Percentiles rank a stretch among this genome's conserved stretches.
Evolutionary conservation across 1,284 basidiomycete genomes (phyloP).

Genomic region (Pseudozyma tsukubaensis): DNA sequence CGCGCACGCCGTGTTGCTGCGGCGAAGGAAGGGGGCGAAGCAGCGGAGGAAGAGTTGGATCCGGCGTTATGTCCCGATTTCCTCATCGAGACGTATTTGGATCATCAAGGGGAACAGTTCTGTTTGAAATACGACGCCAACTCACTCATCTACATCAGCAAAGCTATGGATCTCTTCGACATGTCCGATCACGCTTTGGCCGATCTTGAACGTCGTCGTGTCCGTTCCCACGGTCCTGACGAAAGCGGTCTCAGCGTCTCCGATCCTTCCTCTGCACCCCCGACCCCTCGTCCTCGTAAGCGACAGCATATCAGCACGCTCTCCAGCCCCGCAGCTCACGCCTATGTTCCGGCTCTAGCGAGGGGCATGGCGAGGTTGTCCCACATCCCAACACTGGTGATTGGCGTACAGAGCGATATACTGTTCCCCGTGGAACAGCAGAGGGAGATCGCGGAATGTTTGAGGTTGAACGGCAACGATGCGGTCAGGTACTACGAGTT

Average conservation of each 20-base stretch:
- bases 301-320: slow-evolving; percentile 74
- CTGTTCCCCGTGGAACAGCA: slow-evolving; percentile 98
- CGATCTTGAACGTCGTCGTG: slow-evolving; percentile 72
- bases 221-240: slow-evolving; percentile 40
- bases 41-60: slow-evolving; percentile 43
- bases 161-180: slow-evolving; percentile 99
- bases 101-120: slow-evolving; percentile 88
- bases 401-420: slow-evolving; percentile 97
- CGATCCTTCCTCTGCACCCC: slow-evolving; percentile 17
- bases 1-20: slow-evolving; percentile 74
- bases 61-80: slow-evolving; percentile 90
- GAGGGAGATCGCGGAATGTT: slow-evolving; percentile 90
- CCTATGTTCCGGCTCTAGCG: slow-evolving; percentile 84
- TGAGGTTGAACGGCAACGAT: slow-evolving; percentile 82
- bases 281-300: slow-evolving; percentile 27
- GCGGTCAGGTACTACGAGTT: slow-evolving; percentile 95
- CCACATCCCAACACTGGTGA: slow-evolving; percentile 83
- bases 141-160: slow-evolving; percentile 92
- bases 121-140: slow-evolving; percentile 99
- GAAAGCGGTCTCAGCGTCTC: slow-evolving; percentile 19
- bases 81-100: slow-evolving; percentile 97
- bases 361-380: slow-evolving; percentile 82
- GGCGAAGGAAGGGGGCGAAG: background rate
- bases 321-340: slow-evolving; percentile 71
- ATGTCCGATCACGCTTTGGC: slow-evolving; percentile 84